Base-by-base conservation (phyloP, 768 basidiomycete species). In the Boletus tomentosulus region DNA sequence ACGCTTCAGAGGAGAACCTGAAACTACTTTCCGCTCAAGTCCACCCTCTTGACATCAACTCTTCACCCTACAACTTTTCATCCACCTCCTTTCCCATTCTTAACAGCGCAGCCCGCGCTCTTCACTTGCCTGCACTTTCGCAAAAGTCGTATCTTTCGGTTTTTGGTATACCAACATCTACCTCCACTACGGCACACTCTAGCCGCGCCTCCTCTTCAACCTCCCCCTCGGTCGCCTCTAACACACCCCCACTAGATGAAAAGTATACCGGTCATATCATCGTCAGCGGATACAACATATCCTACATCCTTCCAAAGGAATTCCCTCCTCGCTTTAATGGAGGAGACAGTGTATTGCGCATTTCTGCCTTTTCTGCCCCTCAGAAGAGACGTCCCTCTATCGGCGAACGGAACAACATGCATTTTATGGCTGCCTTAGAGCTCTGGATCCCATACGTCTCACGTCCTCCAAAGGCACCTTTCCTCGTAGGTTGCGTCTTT, bases 351-450 rank as follows among this genome's bases (percentile, higher is more conserved):
- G 49, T 56, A 19, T 31, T 48, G 12, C 67, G 63, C 24, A 50
- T 55, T 45, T 67, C 69, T 0, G 37, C 64, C 38, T 63, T 65
- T 34, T 60, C 68, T 25, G 48, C 63, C 15, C 62, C 66, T 28
- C 73, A 68, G 52, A 69, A 73, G 50, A 74, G 86, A 51, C 74
- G 85, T 24, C 61, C 74, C 11, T 87, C 86, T 11, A 58, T 87
- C 50, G 56, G 62, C 48, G 86, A 87, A 48, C 79, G 78, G 51
- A 81, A 77, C 48, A 75, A 73, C 35, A 75, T 81, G 45, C 85
- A 89, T 44, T 91, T 90, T 67, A 86, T 92, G 86, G 89, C 85
- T 13, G 89, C 84, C 3, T 79, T 92, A 48, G 86, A 89, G 56
- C 76, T 92, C 69, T 83, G 82, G 78, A 78, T 86, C 24, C 89